Percentiles rank a stretch among this genome's conserved stretches.
These are phyloP conservation scores for Jamesozyma spencerorum DNA, from an alignment of 805 yeast genomes.

Conservation along the genomic window DNA sequence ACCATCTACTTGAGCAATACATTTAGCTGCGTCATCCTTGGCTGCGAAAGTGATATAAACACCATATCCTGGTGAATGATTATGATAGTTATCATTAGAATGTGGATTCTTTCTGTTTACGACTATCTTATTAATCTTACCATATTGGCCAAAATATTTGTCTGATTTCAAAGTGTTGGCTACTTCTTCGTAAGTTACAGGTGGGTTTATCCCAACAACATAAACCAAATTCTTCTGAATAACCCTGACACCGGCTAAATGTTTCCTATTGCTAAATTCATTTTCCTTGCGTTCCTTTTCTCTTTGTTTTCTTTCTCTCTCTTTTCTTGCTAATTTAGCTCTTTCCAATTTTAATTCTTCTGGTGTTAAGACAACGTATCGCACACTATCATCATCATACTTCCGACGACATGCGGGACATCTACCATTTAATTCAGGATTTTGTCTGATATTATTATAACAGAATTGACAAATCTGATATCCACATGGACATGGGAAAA, in stretches of 20 bases:
- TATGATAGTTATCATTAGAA: conserved; percentile 22
- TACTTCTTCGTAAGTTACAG: conserved; percentile 71
- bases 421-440: conserved; percentile 89
- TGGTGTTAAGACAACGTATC: conserved; percentile 69
- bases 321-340: conserved; percentile 68
- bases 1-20: conserved; percentile 88
- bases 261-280: conserved; percentile 73
- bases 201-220: conserved; percentile 82
- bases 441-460: conserved; percentile 90
- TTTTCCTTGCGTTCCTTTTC: conserved; percentile 90
- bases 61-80: conserved; percentile 62
- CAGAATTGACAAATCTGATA: conserved; percentile 98
- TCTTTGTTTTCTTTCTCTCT: conserved; percentile 69
- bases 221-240: conserved; percentile 95
- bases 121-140: conserved; percentile 87
- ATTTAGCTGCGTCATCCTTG: conserved; percentile 91
- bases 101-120: conserved; percentile 65
- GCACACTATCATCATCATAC: conserved; percentile 88
- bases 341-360: conserved; percentile 82
- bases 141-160: conserved; percentile 96
- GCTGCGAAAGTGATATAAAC: conserved; percentile 89
- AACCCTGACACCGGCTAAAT: conserved; percentile 94
- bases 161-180: conserved; percentile 78
- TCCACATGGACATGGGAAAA: conserved; percentile 99
- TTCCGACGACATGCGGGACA: conserved; percentile 97